Evolutionary conservation across 1,284 basidiomycete genomes (phyloP), one percentile per base, ranked within the genome.

Genomic region (Ganoderma leucocontextum): DNA sequence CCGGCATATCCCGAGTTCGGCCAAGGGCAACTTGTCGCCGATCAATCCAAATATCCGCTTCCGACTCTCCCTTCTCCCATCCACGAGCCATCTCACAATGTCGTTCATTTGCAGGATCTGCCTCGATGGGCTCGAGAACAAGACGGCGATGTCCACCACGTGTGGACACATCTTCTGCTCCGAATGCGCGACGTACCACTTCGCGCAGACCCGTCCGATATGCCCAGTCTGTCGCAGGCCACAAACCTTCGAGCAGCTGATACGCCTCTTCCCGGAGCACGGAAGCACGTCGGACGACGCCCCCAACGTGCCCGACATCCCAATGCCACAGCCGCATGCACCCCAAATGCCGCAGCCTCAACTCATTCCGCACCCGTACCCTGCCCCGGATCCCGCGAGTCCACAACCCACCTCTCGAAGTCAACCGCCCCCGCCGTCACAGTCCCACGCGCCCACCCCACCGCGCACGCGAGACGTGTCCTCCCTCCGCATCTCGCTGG

Each of bases 111-210:
- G 75, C 70, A 68, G 63, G 36, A 76, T 76, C 15, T 76, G 75
- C 52, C 60, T 74, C 35, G 75, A 76, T 15, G 57, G 41, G 9
- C 63, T 76, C 36, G 1, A 64, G 53, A 2, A 60, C 36, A 19
- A 33, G 13, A 17, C 71, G 68, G 10, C 71, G 2, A 66, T 72
- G 36, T 64, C 74, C 25, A 75, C 74, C 38, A 25, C 22, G 22
- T 60, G 58, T 39, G 58, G 58, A 10, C 58, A 60, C 25, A 41
- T 60, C 38, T 77, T 74, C 67, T 77, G 76, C 58, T 38, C 70
- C 10, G 74, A 74, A 38, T 76, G 75, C 59, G 72, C 75, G 6
- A 69, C 72, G 4, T 74, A 69, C 60, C 68, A 72, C 57, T 75
- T 77, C 60, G 65, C 55, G 33, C 57, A 64, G 1, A 49, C 41